Base-by-base conservation (phyloP, 257 asterid species). In the Paraleonurus japonicus region DNA sequence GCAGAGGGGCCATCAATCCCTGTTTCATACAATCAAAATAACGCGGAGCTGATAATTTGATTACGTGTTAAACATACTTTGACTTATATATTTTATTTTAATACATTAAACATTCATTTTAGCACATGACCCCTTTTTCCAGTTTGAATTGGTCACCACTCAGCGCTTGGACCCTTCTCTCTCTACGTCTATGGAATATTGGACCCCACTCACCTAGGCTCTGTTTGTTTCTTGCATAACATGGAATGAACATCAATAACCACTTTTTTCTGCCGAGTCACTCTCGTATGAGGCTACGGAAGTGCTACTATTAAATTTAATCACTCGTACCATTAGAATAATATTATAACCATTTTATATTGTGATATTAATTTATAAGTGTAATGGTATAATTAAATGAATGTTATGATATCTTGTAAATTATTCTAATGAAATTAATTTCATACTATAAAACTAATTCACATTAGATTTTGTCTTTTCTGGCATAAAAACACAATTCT, bases 101-200 rank as follows among this genome's bases (percentile, higher is more conserved):
- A 53, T n/a, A 4, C 7, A 6, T n/a, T 39, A 19, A 69, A 76
- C 57, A 64, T 47, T 17, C 47, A 41, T 13, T n/a, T 30, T 26
- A 20, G 10, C 60, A 70, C 51, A 51, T 17, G 61, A 43, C 32
- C 57, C 62, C 77, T 19, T 27, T 61, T 28, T 57, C 26, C 8
- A 45, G 16, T 81, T 81, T 84, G 89, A 84, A 85, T 70, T 30
- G 86, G 90, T 87, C 94, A 83, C 81, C 75, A 69, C 30, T 9
- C 11, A 7, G 19, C n/a, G 4, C 6, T 72, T 72, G 65, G 67
- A 65, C 30, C 35, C 51, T 15, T 10, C 64, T 13, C 55, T 53
- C 37, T 17, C 33, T 16, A 19, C 30, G 61, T 24, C 19, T 57
- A 11, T 37, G 33, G 17, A 12, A 50, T 16, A n/a, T n/a, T n/a